Percentiles rank a stretch among this genome's conserved stretches.
Evolutionary conservation across 768 basidiomycete genomes (phyloP).

Genomic region (Polyporus arcularius): DNA sequence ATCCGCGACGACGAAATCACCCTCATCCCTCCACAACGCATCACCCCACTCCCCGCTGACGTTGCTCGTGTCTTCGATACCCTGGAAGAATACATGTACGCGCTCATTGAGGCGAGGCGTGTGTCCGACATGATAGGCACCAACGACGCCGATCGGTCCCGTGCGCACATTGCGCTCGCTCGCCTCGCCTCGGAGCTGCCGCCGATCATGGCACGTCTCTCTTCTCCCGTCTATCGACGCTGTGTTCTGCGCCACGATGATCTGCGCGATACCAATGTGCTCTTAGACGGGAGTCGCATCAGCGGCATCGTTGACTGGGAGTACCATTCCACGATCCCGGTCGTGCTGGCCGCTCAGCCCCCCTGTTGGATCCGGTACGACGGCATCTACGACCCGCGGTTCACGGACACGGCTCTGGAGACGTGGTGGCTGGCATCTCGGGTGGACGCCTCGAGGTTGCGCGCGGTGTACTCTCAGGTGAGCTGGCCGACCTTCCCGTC

Average conservation of each 20-base stretch:
- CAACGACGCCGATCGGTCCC: neutral
- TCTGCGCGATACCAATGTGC: slow-evolving; percentile 15
- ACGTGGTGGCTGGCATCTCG: slow-evolving; percentile 5
- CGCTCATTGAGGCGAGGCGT: neutral
- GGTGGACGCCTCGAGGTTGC: slow-evolving; percentile 4
- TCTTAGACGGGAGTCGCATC: slow-evolving; percentile 20
- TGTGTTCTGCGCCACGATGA: slow-evolving; percentile 24
- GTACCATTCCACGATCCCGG: slow-evolving; percentile 22
- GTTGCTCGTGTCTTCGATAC: neutral
- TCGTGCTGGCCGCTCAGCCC: slow-evolving; percentile 26
- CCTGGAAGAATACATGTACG: neutral
- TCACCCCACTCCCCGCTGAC: neutral
- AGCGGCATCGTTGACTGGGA: slow-evolving; percentile 29
- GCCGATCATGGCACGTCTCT: neutral
- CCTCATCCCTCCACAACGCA: neutral
- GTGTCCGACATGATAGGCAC: neutral
- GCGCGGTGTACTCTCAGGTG: slow-evolving; percentile 8
- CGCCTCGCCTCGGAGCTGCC: neutral
- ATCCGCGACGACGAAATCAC: neutral
- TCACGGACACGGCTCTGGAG: neutral
- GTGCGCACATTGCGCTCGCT: neutral
- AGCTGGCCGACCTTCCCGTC: neutral
- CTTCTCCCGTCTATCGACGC: slow-evolving; percentile 3
- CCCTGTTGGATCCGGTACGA: slow-evolving; percentile 28
- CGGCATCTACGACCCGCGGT: slow-evolving; percentile 21